phyloP scores from a whole-genome alignment of 2,329 filamentous ascomycete genomes.

The Apiospora arundinis region DNA sequence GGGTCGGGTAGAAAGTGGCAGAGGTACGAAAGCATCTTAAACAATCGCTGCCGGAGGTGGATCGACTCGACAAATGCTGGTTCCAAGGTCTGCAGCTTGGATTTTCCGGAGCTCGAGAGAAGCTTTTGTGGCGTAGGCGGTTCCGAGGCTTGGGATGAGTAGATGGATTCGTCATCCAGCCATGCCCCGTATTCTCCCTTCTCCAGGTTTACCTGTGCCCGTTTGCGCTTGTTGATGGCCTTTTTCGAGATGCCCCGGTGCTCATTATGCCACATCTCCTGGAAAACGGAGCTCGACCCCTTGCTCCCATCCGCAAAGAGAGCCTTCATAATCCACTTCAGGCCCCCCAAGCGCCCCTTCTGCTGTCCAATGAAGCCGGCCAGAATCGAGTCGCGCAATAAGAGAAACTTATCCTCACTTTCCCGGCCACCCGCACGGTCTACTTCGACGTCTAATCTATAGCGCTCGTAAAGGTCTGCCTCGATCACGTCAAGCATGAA shows the following conservation, averaged over 20 bases:
- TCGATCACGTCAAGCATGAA: slow-evolving; percentile 82
- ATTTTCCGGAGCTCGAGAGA: slow-evolving; percentile 32
- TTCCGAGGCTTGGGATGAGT: slow-evolving; percentile 54
- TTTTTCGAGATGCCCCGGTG: slow-evolving; percentile 52
- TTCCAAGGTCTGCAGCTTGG: slow-evolving; percentile 45
- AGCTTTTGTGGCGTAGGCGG: slow-evolving; percentile 51
- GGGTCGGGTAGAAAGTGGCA: slow-evolving; percentile 52
- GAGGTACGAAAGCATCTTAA: slow-evolving; percentile 60
- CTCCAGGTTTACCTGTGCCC: slow-evolving; percentile 60
- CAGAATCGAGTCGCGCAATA: slow-evolving; percentile 63
- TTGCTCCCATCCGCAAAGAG: slow-evolving; percentile 69
- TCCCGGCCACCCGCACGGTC: slow-evolving; percentile 28
- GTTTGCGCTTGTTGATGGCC: slow-evolving; percentile 56
- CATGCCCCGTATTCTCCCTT: slow-evolving; percentile 68
- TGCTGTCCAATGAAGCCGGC: slow-evolving; percentile 60
- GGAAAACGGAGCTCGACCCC: slow-evolving; percentile 61
- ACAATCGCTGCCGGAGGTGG: slow-evolving; percentile 65
- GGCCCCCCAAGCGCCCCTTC: slow-evolving; percentile 48
- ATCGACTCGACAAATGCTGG: slow-evolving; percentile 60
- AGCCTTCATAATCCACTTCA: slow-evolving; percentile 66
- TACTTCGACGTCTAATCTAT: slow-evolving; percentile 52
- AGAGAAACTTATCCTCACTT: slow-evolving; percentile 38
- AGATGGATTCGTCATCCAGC: slow-evolving; percentile 58
- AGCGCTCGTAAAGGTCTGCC: slow-evolving; percentile 68
- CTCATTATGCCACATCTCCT: slow-evolving; percentile 73